Base-by-base conservation (phyloP, 2,329 filamentous ascomycete species). In the Pseudogymnoascus sp. region DNA sequence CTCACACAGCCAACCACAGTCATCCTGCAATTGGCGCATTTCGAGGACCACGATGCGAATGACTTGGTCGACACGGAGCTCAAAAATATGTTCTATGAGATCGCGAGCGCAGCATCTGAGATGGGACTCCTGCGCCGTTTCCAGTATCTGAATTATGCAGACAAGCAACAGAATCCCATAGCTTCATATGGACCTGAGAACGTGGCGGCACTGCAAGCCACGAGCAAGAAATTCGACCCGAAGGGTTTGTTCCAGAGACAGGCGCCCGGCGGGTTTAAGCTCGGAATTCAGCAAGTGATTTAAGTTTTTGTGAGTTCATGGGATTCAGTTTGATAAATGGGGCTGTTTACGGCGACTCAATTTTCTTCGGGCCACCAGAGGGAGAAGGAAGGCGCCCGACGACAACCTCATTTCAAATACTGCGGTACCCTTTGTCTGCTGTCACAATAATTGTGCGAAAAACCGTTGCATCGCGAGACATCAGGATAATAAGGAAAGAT, bases 171-270 rank as follows among this genome's bases (percentile, higher is more conserved):
- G 39, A 60, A 61, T 21, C 31, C 58, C 17, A 48, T 66, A 10
- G 25, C 31, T n/a, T 58, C 59, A 7, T 82, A 81, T 61, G 78
- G 79, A 0, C 35, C 66, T 3, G 68, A 72, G 1, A 81, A 76
- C 13, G 64, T 77, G 44, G 67, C 67, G 2, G 73, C 67, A 21
- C 51, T 79, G 31, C 64, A 67, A 44, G 63, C 63, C 0, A 60
- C 77, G 5, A 64, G 68, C 1, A 65, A 66, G 31, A 74, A 74
- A 42, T 77, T 75, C 55, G 75, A 78, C 42, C 75, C 75, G 0
- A 44, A 65, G 5, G 63, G 63, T 9, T 63, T 71, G 1, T 73
- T 72, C 41, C 69, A 71, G 63, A 67, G 29, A 25, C 58, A 68
- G 36, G 66, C 66, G 13, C 69, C 68, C 8, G 70, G 68, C 15